Conservation (phyloP, 1,139 yeast genomes). For the Suhomyces terraborum region DNA sequence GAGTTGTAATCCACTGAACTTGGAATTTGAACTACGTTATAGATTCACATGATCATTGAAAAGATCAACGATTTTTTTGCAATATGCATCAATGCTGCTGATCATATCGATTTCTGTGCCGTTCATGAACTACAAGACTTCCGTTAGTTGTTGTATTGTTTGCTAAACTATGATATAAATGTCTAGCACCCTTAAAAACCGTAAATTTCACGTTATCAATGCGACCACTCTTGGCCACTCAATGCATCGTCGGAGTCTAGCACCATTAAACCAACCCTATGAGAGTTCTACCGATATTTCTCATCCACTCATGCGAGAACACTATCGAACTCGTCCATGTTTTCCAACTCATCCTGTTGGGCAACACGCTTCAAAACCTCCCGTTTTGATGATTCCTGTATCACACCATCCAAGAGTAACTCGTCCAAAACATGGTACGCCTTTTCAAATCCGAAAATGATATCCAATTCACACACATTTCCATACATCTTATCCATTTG, state of each 20-base stretch:
- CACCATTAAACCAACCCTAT: neutral
- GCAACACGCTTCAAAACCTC: constrained; percentile 77
- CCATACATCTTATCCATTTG: constrained; percentile 96
- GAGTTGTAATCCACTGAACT: too few relatives aligned
- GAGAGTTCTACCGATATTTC: neutral
- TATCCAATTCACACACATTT: constrained; percentile 92
- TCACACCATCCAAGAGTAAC: constrained; percentile 75
- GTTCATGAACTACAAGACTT: neutral
- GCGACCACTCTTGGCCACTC: neutral
- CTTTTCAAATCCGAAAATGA: constrained; percentile 90
- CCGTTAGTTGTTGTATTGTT: neutral
- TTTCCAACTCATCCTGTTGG: constrained; percentile 77
- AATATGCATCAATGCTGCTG: too few relatives aligned
- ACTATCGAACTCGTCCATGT: constrained; percentile 54
- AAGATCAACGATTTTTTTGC: too few relatives aligned
- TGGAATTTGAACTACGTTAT: too few relatives aligned
- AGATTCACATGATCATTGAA: too few relatives aligned
- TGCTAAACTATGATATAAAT: neutral
- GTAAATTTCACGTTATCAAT: neutral
- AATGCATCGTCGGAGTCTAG: neutral
- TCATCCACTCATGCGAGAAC: constrained; percentile 33
- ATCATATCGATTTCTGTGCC: too few relatives aligned
- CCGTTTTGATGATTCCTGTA: constrained; percentile 80
- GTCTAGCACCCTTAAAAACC: neutral
- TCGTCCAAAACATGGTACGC: constrained; percentile 94